Evolutionary conservation across 1,284 basidiomycete genomes (phyloP), one percentile per base, ranked within the genome.

Genomic region (Megacollybia platyphylla): DNA sequence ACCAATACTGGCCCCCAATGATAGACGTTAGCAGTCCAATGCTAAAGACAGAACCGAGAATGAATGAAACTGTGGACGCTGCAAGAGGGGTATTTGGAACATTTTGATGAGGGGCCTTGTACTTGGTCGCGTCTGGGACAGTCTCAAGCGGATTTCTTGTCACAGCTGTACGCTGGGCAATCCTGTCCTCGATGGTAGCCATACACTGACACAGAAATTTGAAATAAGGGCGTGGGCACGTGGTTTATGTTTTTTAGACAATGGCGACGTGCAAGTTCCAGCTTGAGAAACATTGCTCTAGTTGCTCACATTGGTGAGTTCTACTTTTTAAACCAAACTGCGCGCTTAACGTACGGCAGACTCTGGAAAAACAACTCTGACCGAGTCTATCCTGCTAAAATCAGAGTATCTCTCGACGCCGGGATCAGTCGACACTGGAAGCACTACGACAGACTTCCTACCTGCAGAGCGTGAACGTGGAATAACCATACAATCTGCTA

Each of bases 401-500:
- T 86, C 88, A 2, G 72, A 75, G 2, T 88, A 85, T 53, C 65
- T 89, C n/a, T 67, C 73, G 13, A 61, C 68, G 26, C 71, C 86
- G 2, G 89, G 88, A 6, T 80, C 88, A 6, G 88, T 93, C 10
- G 89, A 93, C 55, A 83, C 80, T 0, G 89, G 90, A 9, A 90
- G 86, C 49, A 93, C 89, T 0, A 90, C 82, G 1, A 93, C 90
- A 1, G 89, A 93, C 57, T 93, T 91, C 51, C 66, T 93, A 8
- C 89, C 89, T 9, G 86, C 87, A 2, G 89, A 93, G 60, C 70
- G 89, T 39, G 87, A 90, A 58, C 70, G 89, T 39, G 89, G 89
- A 4, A 93, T 93, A 49, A 93, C 90, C 1, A 90, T 93, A 47
- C 89, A 93, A 54, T 87, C 85, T 11, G 89, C 89, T 9, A 89